These are phyloP conservation scores for Saccharomyces mikatae DNA, from an alignment of 805 yeast genomes.

Conservation along the genomic window DNA sequence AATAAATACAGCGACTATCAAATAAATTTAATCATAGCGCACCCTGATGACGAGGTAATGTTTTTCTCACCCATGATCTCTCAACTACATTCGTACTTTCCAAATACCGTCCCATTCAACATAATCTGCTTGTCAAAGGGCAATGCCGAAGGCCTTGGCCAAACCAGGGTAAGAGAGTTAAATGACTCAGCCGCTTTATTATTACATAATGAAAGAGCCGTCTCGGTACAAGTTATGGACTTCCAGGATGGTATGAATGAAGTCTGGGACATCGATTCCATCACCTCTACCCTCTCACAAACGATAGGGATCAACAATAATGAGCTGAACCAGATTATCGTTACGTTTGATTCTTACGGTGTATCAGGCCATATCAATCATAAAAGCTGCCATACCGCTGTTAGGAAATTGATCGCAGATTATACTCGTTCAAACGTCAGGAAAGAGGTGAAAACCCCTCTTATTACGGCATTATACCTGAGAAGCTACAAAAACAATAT, in stretches of 20 bases:
- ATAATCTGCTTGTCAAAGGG: conserved; percentile 74
- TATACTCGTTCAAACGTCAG: conserved; percentile 1
- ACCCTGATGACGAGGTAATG: conserved; percentile 98
- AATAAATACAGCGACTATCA: not conserved
- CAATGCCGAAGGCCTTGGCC: conserved; percentile 67
- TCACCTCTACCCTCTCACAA: conserved; percentile 6
- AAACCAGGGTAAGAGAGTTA: conserved; percentile 53
- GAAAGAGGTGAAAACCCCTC: not conserved
- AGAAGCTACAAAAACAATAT: conserved; percentile 13
- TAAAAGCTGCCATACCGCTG: conserved; percentile 50
- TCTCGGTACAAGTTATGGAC: conserved; percentile 24
- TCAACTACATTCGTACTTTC: conserved; percentile 15
- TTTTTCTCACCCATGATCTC: conserved; percentile 67
- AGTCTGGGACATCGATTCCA: conserved; percentile 48
- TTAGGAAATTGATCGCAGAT: conserved; percentile 14
- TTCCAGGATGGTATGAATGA: conserved; percentile 62
- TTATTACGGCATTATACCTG: conserved; percentile 5
- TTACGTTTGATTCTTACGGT: conserved; percentile 79
- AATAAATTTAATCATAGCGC: conserved; percentile 60
- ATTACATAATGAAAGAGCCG: conserved; percentile 7
- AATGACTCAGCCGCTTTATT: conserved; percentile 18
- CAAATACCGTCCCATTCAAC: conserved; percentile 31
- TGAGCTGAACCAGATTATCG: conserved; percentile 22
- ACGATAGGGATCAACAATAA: conserved; percentile 1
- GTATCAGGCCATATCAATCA: conserved; percentile 89